These are phyloP conservation scores for Myochromella boudieri DNA, from an alignment of 768 basidiomycete species.

Conservation along the genomic window DNA sequence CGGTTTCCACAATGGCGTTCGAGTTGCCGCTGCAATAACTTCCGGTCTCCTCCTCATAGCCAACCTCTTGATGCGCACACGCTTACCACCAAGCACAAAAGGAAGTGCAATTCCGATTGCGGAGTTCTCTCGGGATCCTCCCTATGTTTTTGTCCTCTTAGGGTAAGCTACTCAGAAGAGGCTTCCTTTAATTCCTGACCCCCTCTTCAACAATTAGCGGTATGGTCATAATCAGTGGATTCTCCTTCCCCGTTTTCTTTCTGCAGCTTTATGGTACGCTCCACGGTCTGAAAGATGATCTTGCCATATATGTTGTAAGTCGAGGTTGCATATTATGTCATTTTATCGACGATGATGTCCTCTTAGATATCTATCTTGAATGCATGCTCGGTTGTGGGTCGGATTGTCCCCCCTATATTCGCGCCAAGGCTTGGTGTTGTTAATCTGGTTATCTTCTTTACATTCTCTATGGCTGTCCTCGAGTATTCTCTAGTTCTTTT, in stretches of 20 bases:
- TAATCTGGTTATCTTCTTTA: conserved; percentile 37
- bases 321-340: background rate
- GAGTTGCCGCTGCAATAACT: conserved; percentile 37
- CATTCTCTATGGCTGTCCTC: conserved; percentile 30
- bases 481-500: conserved; percentile 43
- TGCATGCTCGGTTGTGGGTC: conserved; percentile 48
- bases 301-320: conserved; percentile 1
- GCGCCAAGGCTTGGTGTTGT: conserved; percentile 40
- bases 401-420: conserved; percentile 42
- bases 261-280: conserved; percentile 35
- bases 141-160: conserved; percentile 25
- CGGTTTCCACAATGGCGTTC: conserved; percentile 40
- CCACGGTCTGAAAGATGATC: conserved; percentile 1
- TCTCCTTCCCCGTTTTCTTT: conserved; percentile 49
- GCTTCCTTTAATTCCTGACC: background rate
- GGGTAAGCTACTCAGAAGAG: too few species aligned
- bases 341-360: background rate
- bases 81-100: conserved; percentile 31
- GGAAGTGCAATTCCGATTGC: conserved; percentile 21
- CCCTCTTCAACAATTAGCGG: conserved; percentile 11
- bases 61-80: conserved; percentile 30
- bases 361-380: conserved; percentile 54
- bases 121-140: conserved; percentile 29
- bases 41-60: conserved; percentile 32
- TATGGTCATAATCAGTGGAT: conserved; percentile 29